Percentiles rank a stretch among this genome's conserved stretches.
Evolutionary conservation across 441 rosid species (phyloP).

Genomic region (Sinapis alba): DNA sequence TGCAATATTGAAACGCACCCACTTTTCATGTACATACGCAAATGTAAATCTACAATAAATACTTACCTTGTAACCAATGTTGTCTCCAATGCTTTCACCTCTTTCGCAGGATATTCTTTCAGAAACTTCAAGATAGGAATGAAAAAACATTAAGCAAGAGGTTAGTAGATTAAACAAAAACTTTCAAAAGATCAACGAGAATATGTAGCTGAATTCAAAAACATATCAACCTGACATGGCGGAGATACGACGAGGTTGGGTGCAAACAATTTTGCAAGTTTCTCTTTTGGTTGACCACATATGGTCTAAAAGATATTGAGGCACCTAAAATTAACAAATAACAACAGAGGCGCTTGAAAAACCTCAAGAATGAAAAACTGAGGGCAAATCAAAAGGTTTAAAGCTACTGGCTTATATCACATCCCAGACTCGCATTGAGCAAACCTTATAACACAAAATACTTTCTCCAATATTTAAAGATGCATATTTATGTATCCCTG

Average conservation of each 20-base stretch:
- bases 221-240: conserved; percentile 78
- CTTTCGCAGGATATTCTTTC: conserved; percentile 93
- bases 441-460: conserved; percentile 11
- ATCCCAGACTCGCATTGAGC: not conserved
- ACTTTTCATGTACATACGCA: conserved; percentile 9
- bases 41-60: not conserved
- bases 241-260: conserved; percentile 98
- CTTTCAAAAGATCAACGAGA: conserved; percentile 1
- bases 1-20: conserved; percentile 4
- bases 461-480: not conserved
- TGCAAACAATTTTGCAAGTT: conserved; percentile 87
- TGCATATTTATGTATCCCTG: not conserved
- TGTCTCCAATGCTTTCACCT: conserved; percentile 79
- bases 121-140: conserved; percentile 62
- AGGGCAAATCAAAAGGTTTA: not conserved
- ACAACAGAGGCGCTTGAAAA: conserved; percentile 9
- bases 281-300: conserved; percentile 76
- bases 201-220: conserved; percentile 7
- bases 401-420: not conserved
- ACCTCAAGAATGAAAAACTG: conserved; percentile 3
- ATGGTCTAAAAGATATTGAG: conserved; percentile 84
- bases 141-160: conserved; percentile 12
- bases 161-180: no score
- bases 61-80: conserved; percentile 91
- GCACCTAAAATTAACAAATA: conserved; percentile 57